A percentile compares a stretch with the other conserved stretches of the same genome.
These are phyloP conservation scores for Begonia masoniana DNA, from an alignment of 306 rosid genomes.

Conservation along the genomic window DNA sequence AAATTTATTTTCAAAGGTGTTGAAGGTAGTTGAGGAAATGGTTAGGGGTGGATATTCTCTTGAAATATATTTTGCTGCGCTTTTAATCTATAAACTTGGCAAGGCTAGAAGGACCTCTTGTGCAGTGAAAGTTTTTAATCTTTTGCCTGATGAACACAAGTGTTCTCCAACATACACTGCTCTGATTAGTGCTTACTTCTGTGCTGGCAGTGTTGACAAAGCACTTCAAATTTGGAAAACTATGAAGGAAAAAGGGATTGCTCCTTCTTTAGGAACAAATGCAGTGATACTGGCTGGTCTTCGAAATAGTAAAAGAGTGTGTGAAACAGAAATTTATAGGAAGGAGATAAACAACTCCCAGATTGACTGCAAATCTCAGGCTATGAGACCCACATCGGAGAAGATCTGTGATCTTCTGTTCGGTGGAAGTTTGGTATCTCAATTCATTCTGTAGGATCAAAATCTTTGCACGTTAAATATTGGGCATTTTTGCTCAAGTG, in stretches of 20 bases:
- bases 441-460: background rate
- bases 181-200: conserved; percentile 48
- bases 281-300: conserved; percentile 45
- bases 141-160: conserved; percentile 51
- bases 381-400: conserved; percentile 25
- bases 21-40: conserved; percentile 42
- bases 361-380: conserved; percentile 16
- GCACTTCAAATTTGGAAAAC: conserved; percentile 41
- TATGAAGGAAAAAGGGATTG: conserved; percentile 38
- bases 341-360: conserved; percentile 48
- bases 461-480: too few relatives aligned
- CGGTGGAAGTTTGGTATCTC: conserved; percentile 23
- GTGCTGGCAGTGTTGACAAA: conserved; percentile 40
- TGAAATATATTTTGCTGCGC: conserved; percentile 48
- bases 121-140: conserved; percentile 42
- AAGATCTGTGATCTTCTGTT: conserved; percentile 60
- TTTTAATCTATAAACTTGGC: conserved; percentile 47
- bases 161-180: conserved; percentile 69
- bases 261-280: conserved; percentile 54
- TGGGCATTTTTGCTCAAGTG: too few relatives aligned
- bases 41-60: conserved; percentile 47
- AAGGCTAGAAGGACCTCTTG: conserved; percentile 36
- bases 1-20: conserved; percentile 27
- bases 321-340: conserved; percentile 41
- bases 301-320: conserved; percentile 33